Conservation (phyloP, 1,284 basidiomycete species). For the Takashimella tepidaria region DNA sequence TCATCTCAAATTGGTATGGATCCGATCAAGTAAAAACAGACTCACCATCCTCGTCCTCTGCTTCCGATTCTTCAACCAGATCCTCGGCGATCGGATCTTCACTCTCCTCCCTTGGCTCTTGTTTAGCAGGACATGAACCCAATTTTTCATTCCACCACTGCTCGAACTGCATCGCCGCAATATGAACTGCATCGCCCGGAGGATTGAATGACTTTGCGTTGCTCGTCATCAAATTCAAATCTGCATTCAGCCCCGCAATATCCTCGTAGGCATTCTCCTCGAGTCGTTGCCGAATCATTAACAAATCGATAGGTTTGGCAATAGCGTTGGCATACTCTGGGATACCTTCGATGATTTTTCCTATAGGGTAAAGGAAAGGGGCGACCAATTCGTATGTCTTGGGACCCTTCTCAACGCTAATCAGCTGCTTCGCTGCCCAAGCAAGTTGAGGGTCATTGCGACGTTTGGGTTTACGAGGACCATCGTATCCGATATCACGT, state of each 20-base stretch:
- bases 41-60: slow-evolving; percentile 47
- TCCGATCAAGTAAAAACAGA: slow-evolving; percentile 2
- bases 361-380: slow-evolving; percentile 91
- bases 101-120: slow-evolving; percentile 46
- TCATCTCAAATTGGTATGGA: not conserved
- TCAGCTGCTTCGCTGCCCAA: slow-evolving; percentile 65
- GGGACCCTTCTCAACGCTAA: slow-evolving; percentile 69
- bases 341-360: slow-evolving; percentile 60
- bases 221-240: slow-evolving; percentile 88
- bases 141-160: slow-evolving; percentile 87
- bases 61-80: slow-evolving; percentile 47
- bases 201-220: slow-evolving; percentile 95
- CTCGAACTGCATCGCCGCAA: slow-evolving; percentile 73
- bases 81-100: slow-evolving; percentile 55
- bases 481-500: slow-evolving; percentile 83
- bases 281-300: slow-evolving; percentile 80
- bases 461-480: slow-evolving; percentile 53
- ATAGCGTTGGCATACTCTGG: slow-evolving; percentile 82
- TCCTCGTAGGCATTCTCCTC: slow-evolving; percentile 68
- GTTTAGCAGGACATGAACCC: slow-evolving; percentile 63
- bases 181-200: slow-evolving; percentile 75
- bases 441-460: slow-evolving; percentile 76
- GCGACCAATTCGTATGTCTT: slow-evolving; percentile 67
- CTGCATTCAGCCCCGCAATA: slow-evolving; percentile 74
- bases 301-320: slow-evolving; percentile 91